Evolutionary conservation across 306 rosid species (phyloP).

Genomic region (Psophocarpus tetragonolobus): DNA sequence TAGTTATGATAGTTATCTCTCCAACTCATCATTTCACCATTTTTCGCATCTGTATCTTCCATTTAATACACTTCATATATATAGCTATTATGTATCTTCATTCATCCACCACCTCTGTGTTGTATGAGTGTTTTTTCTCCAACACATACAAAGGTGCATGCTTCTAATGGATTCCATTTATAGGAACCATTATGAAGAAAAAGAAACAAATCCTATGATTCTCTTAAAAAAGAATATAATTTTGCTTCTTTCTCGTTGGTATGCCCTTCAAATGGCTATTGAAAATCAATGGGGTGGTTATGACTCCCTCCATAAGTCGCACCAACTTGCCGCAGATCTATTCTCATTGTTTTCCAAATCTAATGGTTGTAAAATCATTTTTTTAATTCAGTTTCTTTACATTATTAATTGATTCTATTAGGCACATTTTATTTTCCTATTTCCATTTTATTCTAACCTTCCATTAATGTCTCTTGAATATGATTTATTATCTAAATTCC

Average conservation of each 20-base stretch:
- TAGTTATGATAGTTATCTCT: background rate
- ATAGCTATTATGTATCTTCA: background rate
- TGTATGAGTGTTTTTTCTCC: conserved; percentile 18
- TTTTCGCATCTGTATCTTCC: background rate
- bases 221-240: conserved; percentile 35
- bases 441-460: background rate
- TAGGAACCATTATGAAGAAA: background rate
- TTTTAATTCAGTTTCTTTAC: background rate
- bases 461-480: background rate
- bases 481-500: background rate
- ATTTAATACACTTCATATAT: background rate
- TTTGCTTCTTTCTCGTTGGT: conserved; percentile 65
- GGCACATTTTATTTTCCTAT: background rate
- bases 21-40: background rate
- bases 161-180: conserved; percentile 36
- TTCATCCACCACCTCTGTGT: conserved; percentile 22
- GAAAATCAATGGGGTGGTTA: conserved; percentile 72
- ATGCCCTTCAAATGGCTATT: conserved; percentile 77
- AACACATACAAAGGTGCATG: conserved; percentile 19
- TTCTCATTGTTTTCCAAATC: conserved; percentile 59
- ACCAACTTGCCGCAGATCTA: conserved; percentile 56
- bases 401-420: background rate
- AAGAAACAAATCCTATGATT: conserved; percentile 25
- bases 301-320: conserved; percentile 67
- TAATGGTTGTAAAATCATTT: conserved; percentile 36